Percentiles rank a stretch among this genome's conserved stretches.
Evolutionary conservation across 306 rosid species (phyloP).

Genomic region (Canavalia gladiata): DNA sequence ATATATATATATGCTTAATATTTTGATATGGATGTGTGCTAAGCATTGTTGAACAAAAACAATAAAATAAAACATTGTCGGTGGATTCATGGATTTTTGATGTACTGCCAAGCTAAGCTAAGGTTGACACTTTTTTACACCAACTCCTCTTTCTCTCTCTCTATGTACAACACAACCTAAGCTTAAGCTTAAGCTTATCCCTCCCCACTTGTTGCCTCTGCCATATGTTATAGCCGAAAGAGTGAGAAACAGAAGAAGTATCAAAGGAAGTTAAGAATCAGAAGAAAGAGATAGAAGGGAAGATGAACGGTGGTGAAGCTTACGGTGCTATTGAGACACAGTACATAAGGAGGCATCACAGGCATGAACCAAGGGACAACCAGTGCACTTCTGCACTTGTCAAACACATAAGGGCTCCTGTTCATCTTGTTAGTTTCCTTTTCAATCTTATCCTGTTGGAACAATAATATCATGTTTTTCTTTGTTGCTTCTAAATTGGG

Average conservation of each 20-base stretch:
- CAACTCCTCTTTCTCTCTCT: constrained; percentile 46
- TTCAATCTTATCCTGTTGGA: not conserved
- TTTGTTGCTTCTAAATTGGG: not conserved
- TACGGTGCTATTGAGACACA: constrained; percentile 69
- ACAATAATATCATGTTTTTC: not conserved
- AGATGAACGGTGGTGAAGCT: constrained; percentile 69
- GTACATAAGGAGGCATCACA: constrained; percentile 88
- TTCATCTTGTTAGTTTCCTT: constrained; percentile 71
- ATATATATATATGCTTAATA: not conserved
- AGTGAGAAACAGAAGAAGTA: not conserved
- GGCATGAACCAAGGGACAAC: constrained; percentile 70
- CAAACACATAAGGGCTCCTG: constrained; percentile 89
- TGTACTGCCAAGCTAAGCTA: constrained; percentile 60
- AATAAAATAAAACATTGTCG: constrained; percentile 61
- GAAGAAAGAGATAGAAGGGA: not conserved
- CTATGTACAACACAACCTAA: not conserved
- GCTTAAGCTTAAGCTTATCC: constrained; percentile 47
- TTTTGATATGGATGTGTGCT: constrained; percentile 13
- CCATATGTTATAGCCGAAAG: constrained; percentile 43
- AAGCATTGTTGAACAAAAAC: not conserved
- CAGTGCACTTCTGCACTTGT: constrained; percentile 96
- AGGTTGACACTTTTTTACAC: constrained; percentile 51
- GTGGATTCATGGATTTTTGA: constrained; percentile 61
- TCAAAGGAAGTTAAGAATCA: not conserved
- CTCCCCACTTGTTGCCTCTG: constrained; percentile 49